These are phyloP conservation scores for Fonsecaea pedrosoi DNA, from an alignment of 2,329 filamentous ascomycete genomes.

Conservation along the genomic window DNA sequence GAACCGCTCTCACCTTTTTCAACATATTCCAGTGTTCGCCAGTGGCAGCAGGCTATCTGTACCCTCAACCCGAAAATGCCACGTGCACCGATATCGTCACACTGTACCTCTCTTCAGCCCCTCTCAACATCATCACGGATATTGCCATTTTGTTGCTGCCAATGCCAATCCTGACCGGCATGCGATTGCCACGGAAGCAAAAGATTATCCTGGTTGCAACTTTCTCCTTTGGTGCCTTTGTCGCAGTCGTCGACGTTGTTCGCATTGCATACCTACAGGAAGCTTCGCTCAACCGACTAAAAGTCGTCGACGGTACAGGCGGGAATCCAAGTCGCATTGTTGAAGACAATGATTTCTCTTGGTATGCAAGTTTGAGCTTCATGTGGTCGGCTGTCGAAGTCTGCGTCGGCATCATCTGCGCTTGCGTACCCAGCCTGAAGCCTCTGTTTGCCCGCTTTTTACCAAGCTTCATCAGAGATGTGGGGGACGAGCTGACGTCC, in stretches of 20 bases:
- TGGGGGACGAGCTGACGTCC: slow-evolving; percentile 41
- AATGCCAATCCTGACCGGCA: slow-evolving; percentile 83
- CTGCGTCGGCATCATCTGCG: slow-evolving; percentile 86
- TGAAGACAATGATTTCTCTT: slow-evolving; percentile 60
- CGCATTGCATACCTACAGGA: slow-evolving; percentile 88
- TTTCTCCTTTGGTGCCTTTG: slow-evolving; percentile 85
- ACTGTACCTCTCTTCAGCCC: slow-evolving; percentile 75
- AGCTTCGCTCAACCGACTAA: slow-evolving; percentile 61
- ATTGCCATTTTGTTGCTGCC: slow-evolving; percentile 85
- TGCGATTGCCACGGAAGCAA: slow-evolving; percentile 82
- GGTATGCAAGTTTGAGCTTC: slow-evolving; percentile 81
- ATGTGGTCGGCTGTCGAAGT: slow-evolving; percentile 97
- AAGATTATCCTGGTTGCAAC: slow-evolving; percentile 87
- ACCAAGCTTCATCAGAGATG: slow-evolving; percentile 63
- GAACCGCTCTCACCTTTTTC: slow-evolving; percentile 79
- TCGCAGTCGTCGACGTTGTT: slow-evolving; percentile 85
- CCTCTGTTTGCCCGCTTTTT: slow-evolving; percentile 74
- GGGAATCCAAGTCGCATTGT: slow-evolving; percentile 35
- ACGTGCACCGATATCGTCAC: slow-evolving; percentile 68
- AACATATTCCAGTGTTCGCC: slow-evolving; percentile 88
- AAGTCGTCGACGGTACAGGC: slow-evolving; percentile 47
- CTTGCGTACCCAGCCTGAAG: slow-evolving; percentile 90
- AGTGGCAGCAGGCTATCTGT: slow-evolving; percentile 70
- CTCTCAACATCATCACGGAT: slow-evolving; percentile 91
- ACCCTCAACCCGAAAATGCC: slow-evolving; percentile 53